phyloP scores from a whole-genome alignment of 805 yeast genomes.

The Yamadazyma ubonensis region DNA sequence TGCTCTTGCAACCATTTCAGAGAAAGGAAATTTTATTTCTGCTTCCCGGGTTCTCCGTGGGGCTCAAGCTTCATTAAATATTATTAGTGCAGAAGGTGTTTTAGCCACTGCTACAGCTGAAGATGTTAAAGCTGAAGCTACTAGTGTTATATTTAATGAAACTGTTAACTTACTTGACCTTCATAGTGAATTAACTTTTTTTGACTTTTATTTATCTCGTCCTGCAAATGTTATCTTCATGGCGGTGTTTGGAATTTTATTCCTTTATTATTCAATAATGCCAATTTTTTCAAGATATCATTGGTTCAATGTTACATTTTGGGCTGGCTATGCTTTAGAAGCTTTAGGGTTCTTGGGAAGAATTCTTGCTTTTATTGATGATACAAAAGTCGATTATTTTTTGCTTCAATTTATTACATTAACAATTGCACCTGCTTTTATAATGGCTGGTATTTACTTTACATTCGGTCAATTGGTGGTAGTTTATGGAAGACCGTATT shows the following conservation, averaged over 20 bases:
- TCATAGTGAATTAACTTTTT: slow-evolving; percentile 25
- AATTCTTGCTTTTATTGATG: slow-evolving; percentile 26
- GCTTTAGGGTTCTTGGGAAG: slow-evolving; percentile 37
- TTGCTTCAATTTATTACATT: slow-evolving; percentile 31
- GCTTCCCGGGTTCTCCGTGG: slow-evolving; percentile 28
- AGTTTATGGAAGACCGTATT: slow-evolving; percentile 33
- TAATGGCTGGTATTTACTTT: slow-evolving; percentile 42
- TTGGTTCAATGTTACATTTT: slow-evolving; percentile 37
- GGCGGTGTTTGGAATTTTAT: slow-evolving; percentile 23
- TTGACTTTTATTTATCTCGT: slow-evolving; percentile 30
- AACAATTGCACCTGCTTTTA: slow-evolving; percentile 39
- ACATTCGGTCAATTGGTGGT: slow-evolving; percentile 37
- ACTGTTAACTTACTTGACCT: slow-evolving; percentile 29
- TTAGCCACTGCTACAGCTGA: slow-evolving; percentile 36
- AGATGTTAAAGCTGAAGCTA: slow-evolving; percentile 25
- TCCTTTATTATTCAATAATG: slow-evolving; percentile 24
- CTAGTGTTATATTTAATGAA: slow-evolving; percentile 28
- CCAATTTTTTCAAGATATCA: slow-evolving; percentile 28
- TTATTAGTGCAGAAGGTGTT: slow-evolving; percentile 30
- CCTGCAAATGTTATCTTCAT: slow-evolving; percentile 32
- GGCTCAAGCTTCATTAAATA: slow-evolving; percentile 33
- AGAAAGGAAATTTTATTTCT: slow-evolving; percentile 15
- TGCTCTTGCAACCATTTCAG: slow-evolving; percentile 12
- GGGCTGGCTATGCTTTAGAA: slow-evolving; percentile 32
- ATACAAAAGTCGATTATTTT: slow-evolving; percentile 20